phyloP scores from a whole-genome alignment of 768 basidiomycete genomes.

The Candolleomyces aberdarensis region DNA sequence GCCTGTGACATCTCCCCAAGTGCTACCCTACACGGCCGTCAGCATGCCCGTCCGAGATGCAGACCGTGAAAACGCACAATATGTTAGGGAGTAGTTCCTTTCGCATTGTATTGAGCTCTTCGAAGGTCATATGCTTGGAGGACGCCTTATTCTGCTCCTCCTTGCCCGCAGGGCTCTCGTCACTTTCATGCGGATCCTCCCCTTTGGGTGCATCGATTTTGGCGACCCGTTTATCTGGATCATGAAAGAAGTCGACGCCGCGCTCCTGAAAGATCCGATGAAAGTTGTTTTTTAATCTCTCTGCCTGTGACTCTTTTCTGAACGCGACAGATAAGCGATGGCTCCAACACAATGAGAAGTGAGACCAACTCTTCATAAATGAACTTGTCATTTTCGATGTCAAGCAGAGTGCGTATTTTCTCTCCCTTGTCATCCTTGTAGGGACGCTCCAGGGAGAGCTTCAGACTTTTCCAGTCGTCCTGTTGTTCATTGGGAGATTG shows the following conservation, averaged over 20 bases:
- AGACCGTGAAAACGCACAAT: conserved; percentile 47
- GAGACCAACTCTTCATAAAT: conserved; percentile 67
- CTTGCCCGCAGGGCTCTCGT: conserved; percentile 19
- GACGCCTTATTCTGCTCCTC: conserved; percentile 23
- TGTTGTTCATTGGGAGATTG: background rate
- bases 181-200: conserved; percentile 17
- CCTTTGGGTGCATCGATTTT: conserved; percentile 12
- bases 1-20: conserved; percentile 80
- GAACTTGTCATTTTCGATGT: conserved; percentile 70
- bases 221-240: conserved; percentile 10
- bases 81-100: conserved; percentile 68
- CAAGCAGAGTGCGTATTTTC: conserved; percentile 57
- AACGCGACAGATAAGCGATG: conserved; percentile 10
- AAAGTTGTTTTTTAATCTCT: conserved; percentile 62
- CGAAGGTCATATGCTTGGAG: conserved; percentile 59
- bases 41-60: background rate
- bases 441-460: conserved; percentile 70
- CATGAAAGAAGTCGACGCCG: conserved; percentile 73
- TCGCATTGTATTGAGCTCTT: conserved; percentile 74
- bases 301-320: conserved; percentile 55
- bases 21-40: conserved; percentile 49
- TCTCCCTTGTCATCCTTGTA: conserved; percentile 78
- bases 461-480: conserved; percentile 51
- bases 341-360: background rate
- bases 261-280: conserved; percentile 71